These are phyloP conservation scores for Ustilago curta DNA, from an alignment of 1,284 basidiomycete genomes.

Conservation along the genomic window DNA sequence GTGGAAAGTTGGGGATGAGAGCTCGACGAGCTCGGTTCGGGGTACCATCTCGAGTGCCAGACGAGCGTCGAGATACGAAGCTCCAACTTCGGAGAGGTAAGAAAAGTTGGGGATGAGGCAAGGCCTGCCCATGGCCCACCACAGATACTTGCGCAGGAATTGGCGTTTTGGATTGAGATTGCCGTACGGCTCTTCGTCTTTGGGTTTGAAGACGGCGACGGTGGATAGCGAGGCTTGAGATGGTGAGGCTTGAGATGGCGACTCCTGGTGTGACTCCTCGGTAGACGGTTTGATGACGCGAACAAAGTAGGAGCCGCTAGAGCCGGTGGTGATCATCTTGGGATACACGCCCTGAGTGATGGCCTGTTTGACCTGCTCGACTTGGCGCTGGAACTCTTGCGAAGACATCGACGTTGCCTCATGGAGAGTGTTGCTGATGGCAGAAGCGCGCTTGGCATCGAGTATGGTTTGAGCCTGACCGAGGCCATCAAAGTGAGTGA, in stretches of 20 bases:
- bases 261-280: neutral
- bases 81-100: constrained; percentile 79
- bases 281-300: constrained; percentile 23
- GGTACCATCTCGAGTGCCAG: constrained; percentile 85
- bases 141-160: constrained; percentile 66
- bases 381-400: constrained; percentile 37
- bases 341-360: constrained; percentile 61
- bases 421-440: neutral
- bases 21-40: constrained; percentile 82
- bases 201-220: constrained; percentile 67
- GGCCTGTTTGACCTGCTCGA: constrained; percentile 55
- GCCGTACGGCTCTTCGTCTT: constrained; percentile 69
- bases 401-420: constrained; percentile 43
- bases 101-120: constrained; percentile 68
- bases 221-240: constrained; percentile 14
- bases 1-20: constrained; percentile 74
- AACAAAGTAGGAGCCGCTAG: constrained; percentile 66
- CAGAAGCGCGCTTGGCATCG: constrained; percentile 7
- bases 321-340: constrained; percentile 67
- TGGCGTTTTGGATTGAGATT: constrained; percentile 66
- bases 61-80: constrained; percentile 83
- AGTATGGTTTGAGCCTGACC: constrained; percentile 26
- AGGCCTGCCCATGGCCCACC: constrained; percentile 69
- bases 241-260: neutral
- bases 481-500: constrained; percentile 40